Conservation (phyloP, 2,329 filamentous ascomycete genomes). For the Blastomyces percursus region DNA sequence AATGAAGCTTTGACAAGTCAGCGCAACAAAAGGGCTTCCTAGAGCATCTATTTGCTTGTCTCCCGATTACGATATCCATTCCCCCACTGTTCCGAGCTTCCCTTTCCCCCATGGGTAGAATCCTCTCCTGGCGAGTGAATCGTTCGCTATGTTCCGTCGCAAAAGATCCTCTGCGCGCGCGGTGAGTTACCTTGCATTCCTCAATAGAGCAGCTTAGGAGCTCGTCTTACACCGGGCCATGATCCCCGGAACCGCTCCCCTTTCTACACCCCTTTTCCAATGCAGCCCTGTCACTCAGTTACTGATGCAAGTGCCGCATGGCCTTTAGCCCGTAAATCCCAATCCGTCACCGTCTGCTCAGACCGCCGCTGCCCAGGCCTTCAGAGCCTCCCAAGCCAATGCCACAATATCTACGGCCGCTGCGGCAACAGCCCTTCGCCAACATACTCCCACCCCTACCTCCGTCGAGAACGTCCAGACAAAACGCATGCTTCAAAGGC, state of each 20-base stretch:
- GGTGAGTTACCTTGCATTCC: constrained; percentile 20
- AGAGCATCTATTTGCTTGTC: neutral
- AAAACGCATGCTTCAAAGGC: constrained; percentile 67
- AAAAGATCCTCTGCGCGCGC: constrained; percentile 35
- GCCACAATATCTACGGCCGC: constrained; percentile 69
- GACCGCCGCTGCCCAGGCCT: constrained; percentile 70
- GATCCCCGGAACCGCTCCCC: neutral
- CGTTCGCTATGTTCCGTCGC: constrained; percentile 30
- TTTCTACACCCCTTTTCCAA: neutral
- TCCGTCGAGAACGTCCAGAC: constrained; percentile 75
- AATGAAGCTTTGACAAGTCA: neutral
- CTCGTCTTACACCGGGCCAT: constrained; percentile 1
- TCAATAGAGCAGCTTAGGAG: neutral
- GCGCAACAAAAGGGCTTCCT: neutral
- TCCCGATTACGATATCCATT: neutral
- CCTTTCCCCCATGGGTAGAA: constrained; percentile 6
- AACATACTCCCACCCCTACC: constrained; percentile 65
- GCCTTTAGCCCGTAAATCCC: constrained; percentile 48
- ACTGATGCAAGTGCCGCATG: neutral
- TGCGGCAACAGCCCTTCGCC: constrained; percentile 72
- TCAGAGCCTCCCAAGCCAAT: constrained; percentile 55
- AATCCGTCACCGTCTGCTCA: constrained; percentile 62
- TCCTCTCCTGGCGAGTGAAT: constrained; percentile 10
- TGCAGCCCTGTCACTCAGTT: neutral
- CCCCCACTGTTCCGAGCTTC: neutral